Percentiles rank a stretch among this genome's conserved stretches.
Conservation (phyloP, 345 rosid species). For the Arabis hirsuta region DNA sequence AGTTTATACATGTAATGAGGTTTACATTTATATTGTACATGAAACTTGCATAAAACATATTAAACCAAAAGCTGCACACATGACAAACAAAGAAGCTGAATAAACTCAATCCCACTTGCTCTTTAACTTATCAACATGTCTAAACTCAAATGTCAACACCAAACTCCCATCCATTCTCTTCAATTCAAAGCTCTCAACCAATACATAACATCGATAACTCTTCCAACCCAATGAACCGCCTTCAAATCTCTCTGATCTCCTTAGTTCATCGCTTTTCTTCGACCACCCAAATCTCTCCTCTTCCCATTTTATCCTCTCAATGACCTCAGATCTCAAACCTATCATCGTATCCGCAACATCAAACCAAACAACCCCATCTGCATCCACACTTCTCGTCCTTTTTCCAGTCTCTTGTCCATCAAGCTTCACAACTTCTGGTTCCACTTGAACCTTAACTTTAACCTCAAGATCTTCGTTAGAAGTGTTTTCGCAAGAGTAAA, state of each 20-base stretch:
- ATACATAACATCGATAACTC: conserved; percentile 53
- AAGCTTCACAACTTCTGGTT: too few relatives aligned
- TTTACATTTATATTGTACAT: too few relatives aligned
- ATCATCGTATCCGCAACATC: conserved; percentile 26
- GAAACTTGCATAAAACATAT: too few relatives aligned
- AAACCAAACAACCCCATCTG: conserved; percentile 50
- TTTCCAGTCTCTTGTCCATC: too few relatives aligned
- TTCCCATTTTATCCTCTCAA: conserved; percentile 60
- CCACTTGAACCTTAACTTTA: too few relatives aligned
- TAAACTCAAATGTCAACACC: conserved; percentile 54
- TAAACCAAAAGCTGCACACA: too few relatives aligned
- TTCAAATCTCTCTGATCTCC: too few relatives aligned
- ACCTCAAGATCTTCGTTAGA: conserved; percentile 26
- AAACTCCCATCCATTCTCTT: conserved; percentile 64
- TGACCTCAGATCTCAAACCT: conserved; percentile 50
- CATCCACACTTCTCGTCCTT: too few relatives aligned
- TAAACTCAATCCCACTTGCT: conserved; percentile 26
- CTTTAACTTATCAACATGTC: conserved; percentile 48
- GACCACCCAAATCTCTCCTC: conserved; percentile 57
- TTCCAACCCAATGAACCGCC: conserved; percentile 43
- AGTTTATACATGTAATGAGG: too few relatives aligned
- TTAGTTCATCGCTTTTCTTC: too few relatives aligned
- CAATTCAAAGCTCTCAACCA: conserved; percentile 69
- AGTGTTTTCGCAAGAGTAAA: conserved; percentile 44
- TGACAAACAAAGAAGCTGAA: too few relatives aligned